A percentile compares a stretch with the other conserved stretches of the same genome.
phyloP scores from a whole-genome alignment of 1,284 basidiomycete genomes.

The Rhodotorula sp. region DNA sequence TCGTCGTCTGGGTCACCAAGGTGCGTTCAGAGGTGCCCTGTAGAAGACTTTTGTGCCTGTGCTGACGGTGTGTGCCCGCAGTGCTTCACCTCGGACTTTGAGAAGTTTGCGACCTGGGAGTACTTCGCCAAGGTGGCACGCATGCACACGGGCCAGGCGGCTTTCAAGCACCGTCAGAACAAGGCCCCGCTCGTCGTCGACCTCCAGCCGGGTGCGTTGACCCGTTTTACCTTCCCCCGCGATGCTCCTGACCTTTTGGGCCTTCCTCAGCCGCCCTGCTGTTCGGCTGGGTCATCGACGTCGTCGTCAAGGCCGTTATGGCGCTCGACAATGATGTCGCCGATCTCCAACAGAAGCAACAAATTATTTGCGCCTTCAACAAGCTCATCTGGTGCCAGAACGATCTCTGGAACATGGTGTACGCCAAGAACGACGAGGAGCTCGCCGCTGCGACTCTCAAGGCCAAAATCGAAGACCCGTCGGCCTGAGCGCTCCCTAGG shows the following conservation, averaged over 20 bases:
- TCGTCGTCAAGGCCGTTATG: constrained; percentile 27
- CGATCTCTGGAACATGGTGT: background rate
- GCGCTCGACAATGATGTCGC: constrained; percentile 10
- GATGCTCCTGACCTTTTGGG: background rate
- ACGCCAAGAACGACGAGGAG: constrained; percentile 4
- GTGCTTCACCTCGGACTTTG: constrained; percentile 34
- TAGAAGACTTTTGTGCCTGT: background rate
- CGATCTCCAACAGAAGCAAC: background rate
- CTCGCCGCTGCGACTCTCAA: background rate
- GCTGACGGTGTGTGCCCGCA: constrained; percentile 11
- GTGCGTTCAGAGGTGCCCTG: no score
- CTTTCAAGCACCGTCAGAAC: constrained; percentile 38
- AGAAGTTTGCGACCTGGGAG: constrained; percentile 15
- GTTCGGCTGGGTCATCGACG: constrained; percentile 30
- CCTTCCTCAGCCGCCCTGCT: constrained; percentile 5
- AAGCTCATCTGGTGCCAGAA: constrained; percentile 20
- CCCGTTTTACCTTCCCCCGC: background rate
- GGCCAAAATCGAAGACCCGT: background rate
- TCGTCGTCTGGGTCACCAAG: no score
- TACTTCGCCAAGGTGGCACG: constrained; percentile 22
- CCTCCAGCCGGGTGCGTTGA: constrained; percentile 13
- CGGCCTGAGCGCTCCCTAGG: background rate
- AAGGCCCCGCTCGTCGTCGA: constrained; percentile 36
- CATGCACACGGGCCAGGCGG: constrained; percentile 36
- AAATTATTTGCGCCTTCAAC: constrained; percentile 22